Evolutionary conservation across 2,329 filamentous ascomycete species (phyloP), one percentile per base, ranked within the genome.

Genomic region (Blumeriella jaapii): DNA sequence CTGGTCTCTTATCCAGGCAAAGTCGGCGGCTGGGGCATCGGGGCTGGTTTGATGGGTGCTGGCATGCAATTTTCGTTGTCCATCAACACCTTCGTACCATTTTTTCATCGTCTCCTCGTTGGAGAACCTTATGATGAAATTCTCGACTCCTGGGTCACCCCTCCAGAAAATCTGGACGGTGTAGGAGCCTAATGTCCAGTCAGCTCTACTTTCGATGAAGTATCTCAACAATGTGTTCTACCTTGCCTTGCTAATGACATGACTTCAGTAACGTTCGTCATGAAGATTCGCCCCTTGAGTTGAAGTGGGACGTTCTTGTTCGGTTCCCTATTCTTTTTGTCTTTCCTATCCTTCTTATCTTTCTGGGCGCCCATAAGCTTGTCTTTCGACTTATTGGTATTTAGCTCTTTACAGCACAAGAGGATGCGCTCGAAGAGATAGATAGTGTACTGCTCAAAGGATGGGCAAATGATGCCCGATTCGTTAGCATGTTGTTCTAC

Each of bases 151-250:
- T 0, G 87, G 85, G 46, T 96, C 89, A 20, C 89, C 89, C 61
- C 91, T 96, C 91, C 91, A 98, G 69, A 87, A 95, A 37, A 98
- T 96, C 55, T 96, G 89, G 41, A 95, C 83, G 2, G 83, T 89
- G 56, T 96, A 94, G 8, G 84, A 89, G 30, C 85, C 86, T 91
- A 51, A 8, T 24, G 9, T 7, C 10, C 2, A 9, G 18, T 37
- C n/a, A 41, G 39, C 15, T 5, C 10, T 19, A 5, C 13, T 14
- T 19, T 6, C 11, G 12, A 9, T 10, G 19, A 27, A 9, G 2
- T 22, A 16, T 14, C 8, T 4, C 14, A 6, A n/a, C 19, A n/a
- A n/a, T n/a, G n/a, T n/a, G n/a, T 18, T 71, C 55, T 72, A 93
- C 87, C 86, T 60, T 85, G 83, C 59, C 87, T 94, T 31, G 80